Conservation (phyloP, 2,329 filamentous ascomycete genomes). For the Epichloe typhina region DNA sequence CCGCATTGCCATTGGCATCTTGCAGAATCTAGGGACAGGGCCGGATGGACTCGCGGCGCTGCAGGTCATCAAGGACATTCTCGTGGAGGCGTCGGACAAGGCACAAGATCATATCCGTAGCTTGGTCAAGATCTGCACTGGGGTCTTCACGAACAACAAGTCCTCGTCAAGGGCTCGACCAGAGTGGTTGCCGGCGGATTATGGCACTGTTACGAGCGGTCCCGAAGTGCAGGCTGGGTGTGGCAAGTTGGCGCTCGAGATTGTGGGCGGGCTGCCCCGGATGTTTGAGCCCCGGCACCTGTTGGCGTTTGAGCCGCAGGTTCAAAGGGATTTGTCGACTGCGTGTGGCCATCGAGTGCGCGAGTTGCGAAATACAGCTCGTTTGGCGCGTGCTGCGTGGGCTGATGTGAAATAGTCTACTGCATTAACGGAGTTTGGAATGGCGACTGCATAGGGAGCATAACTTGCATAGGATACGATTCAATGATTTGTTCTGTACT, state of each 20-base stretch:
- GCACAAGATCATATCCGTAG: slow-evolving; percentile 35
- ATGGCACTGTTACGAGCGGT: slow-evolving; percentile 7
- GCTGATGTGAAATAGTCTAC: slow-evolving; percentile 19
- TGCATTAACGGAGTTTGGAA: slow-evolving; percentile 3
- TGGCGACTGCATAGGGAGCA: neutral
- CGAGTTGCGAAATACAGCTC: slow-evolving; percentile 36
- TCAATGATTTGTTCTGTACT: neutral
- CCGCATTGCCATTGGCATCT: slow-evolving; percentile 33
- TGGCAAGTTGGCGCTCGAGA: slow-evolving; percentile 33
- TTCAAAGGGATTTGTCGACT: slow-evolving; percentile 33
- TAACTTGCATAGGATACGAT: neutral
- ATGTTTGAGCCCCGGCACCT: slow-evolving; percentile 35
- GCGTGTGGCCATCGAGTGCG: slow-evolving; percentile 42
- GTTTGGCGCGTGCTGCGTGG: slow-evolving; percentile 37
- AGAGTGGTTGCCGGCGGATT: slow-evolving; percentile 19
- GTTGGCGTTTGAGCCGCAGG: slow-evolving; percentile 28
- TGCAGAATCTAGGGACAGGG: slow-evolving; percentile 27
- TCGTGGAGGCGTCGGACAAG: slow-evolving; percentile 30
- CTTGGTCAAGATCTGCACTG: slow-evolving; percentile 31
- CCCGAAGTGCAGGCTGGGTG: slow-evolving; percentile 21
- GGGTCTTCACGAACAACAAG: slow-evolving; percentile 22
- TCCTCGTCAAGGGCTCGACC: slow-evolving; percentile 12
- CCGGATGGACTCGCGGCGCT: slow-evolving; percentile 35
- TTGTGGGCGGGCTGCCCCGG: slow-evolving; percentile 33
- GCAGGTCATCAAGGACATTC: slow-evolving; percentile 33